Base-by-base conservation (phyloP, 192 early-diverging fungal genomes). In the Anaeromyces robustus region DNA sequence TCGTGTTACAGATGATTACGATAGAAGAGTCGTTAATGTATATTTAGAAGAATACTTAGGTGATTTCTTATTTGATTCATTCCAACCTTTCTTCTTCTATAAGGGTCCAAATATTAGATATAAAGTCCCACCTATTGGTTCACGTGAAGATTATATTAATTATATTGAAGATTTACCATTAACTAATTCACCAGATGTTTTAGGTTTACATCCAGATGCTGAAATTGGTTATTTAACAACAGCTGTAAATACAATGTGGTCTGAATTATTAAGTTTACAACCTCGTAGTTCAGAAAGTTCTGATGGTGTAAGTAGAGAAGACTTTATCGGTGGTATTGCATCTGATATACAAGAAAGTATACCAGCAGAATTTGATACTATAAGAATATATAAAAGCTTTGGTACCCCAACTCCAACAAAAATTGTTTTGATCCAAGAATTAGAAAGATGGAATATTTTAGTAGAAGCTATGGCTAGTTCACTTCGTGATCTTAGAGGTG, bases 181-280 rank as follows among this genome's bases (percentile, higher is more conserved):
- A 19, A 89, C 86, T 9, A 91, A 91, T 80, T 86, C 90, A 12
- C 90, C 90, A 29, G 90, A 91, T 79, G 88, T 91, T 43, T 89
- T 91, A 86, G 90, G 90, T 7, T 84, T 91, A 34, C 90, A 91
- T 82, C 89, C 90, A 9, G 90, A 90, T 81, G 90, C 90, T 17
- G 90, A 91, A 83, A 90, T 91, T 79, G 90, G 90, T 17, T 91
- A 91, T 77, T 82, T 91, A 14, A 91, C 89, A 4, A 88, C 84
- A 6, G 88, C 90, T 78, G 90, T 91, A 12, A 88, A 90, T 80
- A 89, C 89, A 79, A 91, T 91, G 88, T 91, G 90, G 90, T 83
- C 82, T 6, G 89, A 91, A 80, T 82, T 91, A 11, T 86, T 91
- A 43, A 87, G 87, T 13, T 82, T 91, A 80, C 90, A 91, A 79